A percentile compares a stretch with the other conserved stretches of the same genome.
Evolutionary conservation across 192 early-diverging fungal species (phyloP).

Genomic region (Coemansia aciculifera): DNA sequence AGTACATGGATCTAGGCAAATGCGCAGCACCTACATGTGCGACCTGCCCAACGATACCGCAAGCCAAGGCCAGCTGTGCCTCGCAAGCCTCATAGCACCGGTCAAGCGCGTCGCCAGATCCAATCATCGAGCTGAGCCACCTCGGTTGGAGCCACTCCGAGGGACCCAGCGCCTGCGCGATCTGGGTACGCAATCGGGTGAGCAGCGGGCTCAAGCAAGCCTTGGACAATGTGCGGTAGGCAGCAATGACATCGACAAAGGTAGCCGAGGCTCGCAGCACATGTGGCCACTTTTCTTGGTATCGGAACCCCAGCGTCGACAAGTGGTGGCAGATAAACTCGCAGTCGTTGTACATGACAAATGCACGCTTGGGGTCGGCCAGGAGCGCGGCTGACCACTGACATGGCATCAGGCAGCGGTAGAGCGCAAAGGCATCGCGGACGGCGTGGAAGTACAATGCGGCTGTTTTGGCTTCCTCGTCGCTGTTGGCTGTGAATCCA

Average conservation of each 20-base stretch:
- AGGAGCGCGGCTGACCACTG: constrained; percentile 19
- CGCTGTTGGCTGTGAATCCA: constrained; percentile 15
- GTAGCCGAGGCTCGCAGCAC: constrained; percentile 31
- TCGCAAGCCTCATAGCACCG: constrained; percentile 18
- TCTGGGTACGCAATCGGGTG: constrained; percentile 8
- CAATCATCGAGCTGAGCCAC: constrained; percentile 15
- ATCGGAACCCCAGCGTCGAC: constrained; percentile 31
- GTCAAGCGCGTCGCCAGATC: neutral
- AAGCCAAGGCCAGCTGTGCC: constrained; percentile 23
- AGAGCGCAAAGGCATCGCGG: constrained; percentile 48
- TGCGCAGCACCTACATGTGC: constrained; percentile 17
- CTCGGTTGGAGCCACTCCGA: constrained; percentile 9
- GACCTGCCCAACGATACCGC: constrained; percentile 21
- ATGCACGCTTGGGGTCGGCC: constrained; percentile 29
- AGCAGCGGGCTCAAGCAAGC: constrained; percentile 27
- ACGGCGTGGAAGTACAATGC: constrained; percentile 41
- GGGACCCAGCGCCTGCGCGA: constrained; percentile 24
- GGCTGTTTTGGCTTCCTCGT: constrained; percentile 9
- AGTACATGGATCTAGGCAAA: constrained; percentile 23
- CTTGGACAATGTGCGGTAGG: constrained; percentile 36
- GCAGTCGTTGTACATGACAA: constrained; percentile 52
- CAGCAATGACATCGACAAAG: constrained; percentile 41
- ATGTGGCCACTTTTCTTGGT: constrained; percentile 29
- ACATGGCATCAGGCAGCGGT: constrained; percentile 34
- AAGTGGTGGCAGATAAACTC: constrained; percentile 47